Conservation (phyloP, 768 basidiomycete genomes). For the Coprinellus aureogranulatus region DNA sequence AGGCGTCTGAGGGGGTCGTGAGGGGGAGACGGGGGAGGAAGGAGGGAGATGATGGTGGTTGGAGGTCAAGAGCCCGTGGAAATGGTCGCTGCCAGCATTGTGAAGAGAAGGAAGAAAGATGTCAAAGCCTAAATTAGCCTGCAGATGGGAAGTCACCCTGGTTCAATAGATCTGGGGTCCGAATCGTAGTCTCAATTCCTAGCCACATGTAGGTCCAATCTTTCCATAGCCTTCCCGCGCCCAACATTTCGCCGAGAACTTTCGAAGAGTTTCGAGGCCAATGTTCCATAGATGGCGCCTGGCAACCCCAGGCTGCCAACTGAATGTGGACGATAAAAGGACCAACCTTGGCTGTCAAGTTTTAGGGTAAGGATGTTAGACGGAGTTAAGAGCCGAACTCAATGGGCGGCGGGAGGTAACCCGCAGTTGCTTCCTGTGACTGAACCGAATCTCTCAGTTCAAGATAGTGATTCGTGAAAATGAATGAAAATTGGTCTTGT, state of each 20-base stretch:
- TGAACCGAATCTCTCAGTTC: not conserved
- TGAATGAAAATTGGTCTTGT: not conserved
- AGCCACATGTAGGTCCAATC: not conserved
- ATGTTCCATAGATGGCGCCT: not conserved
- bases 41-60: not conserved
- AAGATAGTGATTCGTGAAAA: not conserved
- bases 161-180: slow-evolving; percentile 10
- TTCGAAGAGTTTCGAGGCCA: not conserved
- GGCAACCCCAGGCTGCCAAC: too few species aligned
- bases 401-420: not conserved
- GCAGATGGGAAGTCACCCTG: slow-evolving; percentile 3
- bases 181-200: slow-evolving; percentile 2
- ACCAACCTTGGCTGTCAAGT: too few species aligned
- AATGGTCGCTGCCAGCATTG: not conserved
- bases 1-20: not conserved
- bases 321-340: too few species aligned
- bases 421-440: not conserved
- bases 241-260: slow-evolving; percentile 5
- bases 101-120: not conserved
- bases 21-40: not conserved
- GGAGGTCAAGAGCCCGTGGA: not conserved
- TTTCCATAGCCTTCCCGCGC: slow-evolving; percentile 4
- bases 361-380: not conserved
- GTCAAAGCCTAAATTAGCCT: slow-evolving; percentile 9
- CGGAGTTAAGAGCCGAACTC: not conserved